Evolutionary conservation across 2,329 filamentous ascomycete genomes (phyloP).

Genomic region (Dactylella cylindrospora): DNA sequence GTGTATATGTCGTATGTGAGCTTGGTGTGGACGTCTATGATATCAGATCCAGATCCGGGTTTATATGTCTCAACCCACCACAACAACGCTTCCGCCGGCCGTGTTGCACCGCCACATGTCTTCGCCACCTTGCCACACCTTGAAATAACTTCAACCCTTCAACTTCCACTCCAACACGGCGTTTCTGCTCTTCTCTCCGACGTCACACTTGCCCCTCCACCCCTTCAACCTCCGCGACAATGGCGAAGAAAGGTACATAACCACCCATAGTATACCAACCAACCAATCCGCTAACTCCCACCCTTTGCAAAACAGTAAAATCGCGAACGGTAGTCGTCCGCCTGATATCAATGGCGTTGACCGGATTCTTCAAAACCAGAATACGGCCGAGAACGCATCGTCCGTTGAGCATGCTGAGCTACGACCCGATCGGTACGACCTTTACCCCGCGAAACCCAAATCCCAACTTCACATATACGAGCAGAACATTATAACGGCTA

Average conservation of each 20-base stretch:
- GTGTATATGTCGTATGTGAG: no score
- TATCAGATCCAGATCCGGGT: no score
- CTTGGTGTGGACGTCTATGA: no score
- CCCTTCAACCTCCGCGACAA: slow-evolving; percentile 27
- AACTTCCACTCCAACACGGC: slow-evolving; percentile 18
- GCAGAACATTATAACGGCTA: neutral
- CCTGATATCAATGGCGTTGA: slow-evolving; percentile 97
- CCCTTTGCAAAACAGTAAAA: slow-evolving; percentile 63
- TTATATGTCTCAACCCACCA: no score
- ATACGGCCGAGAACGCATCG: slow-evolving; percentile 75
- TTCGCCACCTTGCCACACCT: slow-evolving; percentile 32
- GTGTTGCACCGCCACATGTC: slow-evolving; percentile 31
- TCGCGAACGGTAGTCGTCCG: slow-evolving; percentile 90
- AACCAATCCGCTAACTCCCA: slow-evolving; percentile 3
- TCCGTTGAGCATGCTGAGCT: slow-evolving; percentile 96
- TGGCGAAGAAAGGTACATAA: slow-evolving; percentile 44
- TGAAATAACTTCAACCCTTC: slow-evolving; percentile 22
- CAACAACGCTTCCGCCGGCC: no score
- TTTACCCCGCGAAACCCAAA: neutral
- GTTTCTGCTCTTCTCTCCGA: no score
- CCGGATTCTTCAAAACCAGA: slow-evolving; percentile 93
- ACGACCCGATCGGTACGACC: slow-evolving; percentile 84
- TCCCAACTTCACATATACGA: neutral
- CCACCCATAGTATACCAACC: neutral
- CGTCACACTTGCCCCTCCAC: slow-evolving; percentile 19